phyloP scores from a whole-genome alignment of 495 filamentous ascomycete genomes.

The Aspergillus sclerotiicarbonarius region DNA sequence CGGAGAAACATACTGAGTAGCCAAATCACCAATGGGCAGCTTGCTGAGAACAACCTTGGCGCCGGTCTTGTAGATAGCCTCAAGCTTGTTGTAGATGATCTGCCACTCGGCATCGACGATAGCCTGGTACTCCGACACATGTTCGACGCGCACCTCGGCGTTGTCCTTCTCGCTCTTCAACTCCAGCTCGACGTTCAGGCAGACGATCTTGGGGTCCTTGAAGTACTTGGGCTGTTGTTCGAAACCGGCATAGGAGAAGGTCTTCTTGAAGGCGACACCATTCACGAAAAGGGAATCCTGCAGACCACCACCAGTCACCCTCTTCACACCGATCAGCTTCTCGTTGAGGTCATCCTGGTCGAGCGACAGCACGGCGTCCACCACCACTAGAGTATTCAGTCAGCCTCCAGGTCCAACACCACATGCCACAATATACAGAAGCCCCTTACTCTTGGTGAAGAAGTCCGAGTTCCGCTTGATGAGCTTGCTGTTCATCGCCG shows the following conservation, averaged over 20 bases:
- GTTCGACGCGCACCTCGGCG: constrained; percentile 94
- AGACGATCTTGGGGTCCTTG: constrained; percentile 88
- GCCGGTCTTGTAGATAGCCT: constrained; percentile 86
- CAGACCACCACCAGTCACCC: constrained; percentile 92
- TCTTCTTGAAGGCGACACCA: constrained; percentile 99
- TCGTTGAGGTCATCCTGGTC: constrained; percentile 98
- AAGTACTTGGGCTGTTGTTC: constrained; percentile 98
- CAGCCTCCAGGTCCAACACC: constrained; percentile 11
- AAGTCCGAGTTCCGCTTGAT: constrained; percentile 97
- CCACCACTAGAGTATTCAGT: constrained; percentile 70
- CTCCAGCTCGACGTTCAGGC: constrained; percentile 95
- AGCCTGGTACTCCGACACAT: constrained; percentile 98
- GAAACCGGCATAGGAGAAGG: constrained; percentile 97
- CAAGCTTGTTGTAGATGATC: constrained; percentile 99
- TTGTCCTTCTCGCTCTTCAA: constrained; percentile 99
- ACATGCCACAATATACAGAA: constrained; percentile 5
- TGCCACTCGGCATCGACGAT: constrained; percentile 99
- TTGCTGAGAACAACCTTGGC: constrained; percentile 97
- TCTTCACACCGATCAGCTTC: constrained; percentile 96
- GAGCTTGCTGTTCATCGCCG: constrained; percentile 99
- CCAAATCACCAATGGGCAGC: constrained; percentile 94
- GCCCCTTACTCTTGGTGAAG: constrained; percentile 86
- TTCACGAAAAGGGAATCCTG: constrained; percentile 97
- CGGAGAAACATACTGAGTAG: constrained; percentile 70
- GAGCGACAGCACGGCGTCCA: constrained; percentile 93